phyloP scores from a whole-genome alignment of 176 grass and related monocot genomes.

The Bolboschoenus planiculmis region DNA sequence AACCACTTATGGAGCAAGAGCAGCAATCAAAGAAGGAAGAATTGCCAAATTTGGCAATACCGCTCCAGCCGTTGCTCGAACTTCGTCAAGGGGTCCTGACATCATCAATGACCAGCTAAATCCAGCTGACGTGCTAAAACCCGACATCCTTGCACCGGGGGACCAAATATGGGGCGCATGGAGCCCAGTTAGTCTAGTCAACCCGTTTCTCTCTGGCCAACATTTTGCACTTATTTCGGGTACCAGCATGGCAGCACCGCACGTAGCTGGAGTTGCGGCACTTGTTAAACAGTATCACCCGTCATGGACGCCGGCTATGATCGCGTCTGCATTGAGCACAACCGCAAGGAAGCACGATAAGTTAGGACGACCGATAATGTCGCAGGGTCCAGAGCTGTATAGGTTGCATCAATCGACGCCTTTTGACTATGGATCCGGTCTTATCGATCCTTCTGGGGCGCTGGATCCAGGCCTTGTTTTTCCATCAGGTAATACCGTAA shows the following conservation, averaged over 20 bases:
- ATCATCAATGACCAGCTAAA: slow-evolving; percentile 16
- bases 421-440: slow-evolving; percentile 42
- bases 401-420: slow-evolving; percentile 34
- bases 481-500: slow-evolving; percentile 27
- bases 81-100: slow-evolving; percentile 52
- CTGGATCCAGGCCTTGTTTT: slow-evolving; percentile 48
- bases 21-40: slow-evolving; percentile 44
- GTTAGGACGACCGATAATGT: slow-evolving; percentile 22
- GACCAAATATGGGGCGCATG: slow-evolving; percentile 61
- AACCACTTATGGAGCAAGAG: slow-evolving; percentile 27
- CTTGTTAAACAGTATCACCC: slow-evolving; percentile 43
- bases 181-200: slow-evolving; percentile 27
- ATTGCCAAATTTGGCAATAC: slow-evolving; percentile 14
- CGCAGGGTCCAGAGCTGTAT: slow-evolving; percentile 27
- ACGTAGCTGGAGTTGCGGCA: slow-evolving; percentile 40
- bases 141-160: slow-evolving; percentile 44
- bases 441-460: slow-evolving; percentile 34
- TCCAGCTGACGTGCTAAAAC: slow-evolving; percentile 50
- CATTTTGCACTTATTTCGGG: slow-evolving; percentile 53
- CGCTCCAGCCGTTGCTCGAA: slow-evolving; percentile 27
- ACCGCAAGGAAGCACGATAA: slow-evolving; percentile 31
- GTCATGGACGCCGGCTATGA: slow-evolving; percentile 31
- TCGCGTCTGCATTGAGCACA: slow-evolving; percentile 46
- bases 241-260: slow-evolving; percentile 64
- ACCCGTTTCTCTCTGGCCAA: slow-evolving; percentile 34